These are phyloP conservation scores for Aspergillus oerlinghausenensis DNA, from an alignment of 2,329 filamentous ascomycete species.

Conservation along the genomic window DNA sequence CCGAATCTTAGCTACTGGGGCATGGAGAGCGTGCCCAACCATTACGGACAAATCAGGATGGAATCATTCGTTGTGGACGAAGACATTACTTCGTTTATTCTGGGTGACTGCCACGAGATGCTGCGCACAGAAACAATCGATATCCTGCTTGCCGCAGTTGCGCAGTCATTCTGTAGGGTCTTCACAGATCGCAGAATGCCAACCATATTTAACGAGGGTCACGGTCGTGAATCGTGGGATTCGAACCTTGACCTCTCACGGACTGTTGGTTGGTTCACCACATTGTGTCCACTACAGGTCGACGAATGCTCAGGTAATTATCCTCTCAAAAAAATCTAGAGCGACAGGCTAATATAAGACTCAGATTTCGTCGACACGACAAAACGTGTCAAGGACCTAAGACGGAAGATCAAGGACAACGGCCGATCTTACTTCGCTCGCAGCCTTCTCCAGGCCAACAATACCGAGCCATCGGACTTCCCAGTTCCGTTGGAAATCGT, in stretches of 20 bases:
- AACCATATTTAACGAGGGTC: conserved; percentile 48
- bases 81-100: conserved; percentile 27
- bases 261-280: conserved; percentile 50
- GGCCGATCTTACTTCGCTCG: conserved; percentile 34
- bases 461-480: conserved; percentile 26
- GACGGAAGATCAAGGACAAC: conserved; percentile 29
- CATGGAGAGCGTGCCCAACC: conserved; percentile 27
- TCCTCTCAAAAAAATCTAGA: not conserved
- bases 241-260: conserved; percentile 42
- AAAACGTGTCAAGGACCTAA: conserved; percentile 36
- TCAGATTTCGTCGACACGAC: conserved; percentile 28
- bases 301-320: conserved; percentile 21
- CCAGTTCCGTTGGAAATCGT: conserved; percentile 39
- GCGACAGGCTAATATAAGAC: conserved; percentile 6
- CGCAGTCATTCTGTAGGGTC: conserved; percentile 41
- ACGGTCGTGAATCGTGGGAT: conserved; percentile 46
- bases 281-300: conserved; percentile 41
- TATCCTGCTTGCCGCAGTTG: conserved; percentile 32
- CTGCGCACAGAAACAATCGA: conserved; percentile 37
- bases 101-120: conserved; percentile 28
- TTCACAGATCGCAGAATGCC: conserved; percentile 42
- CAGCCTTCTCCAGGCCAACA: conserved; percentile 23
- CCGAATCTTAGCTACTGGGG: conserved; percentile 36
- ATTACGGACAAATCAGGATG: conserved; percentile 33
- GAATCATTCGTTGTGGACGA: conserved; percentile 32